Base-by-base conservation (phyloP, 176 grass and related monocot species). In the bread wheat (Triticum aestivum) region DNA sequence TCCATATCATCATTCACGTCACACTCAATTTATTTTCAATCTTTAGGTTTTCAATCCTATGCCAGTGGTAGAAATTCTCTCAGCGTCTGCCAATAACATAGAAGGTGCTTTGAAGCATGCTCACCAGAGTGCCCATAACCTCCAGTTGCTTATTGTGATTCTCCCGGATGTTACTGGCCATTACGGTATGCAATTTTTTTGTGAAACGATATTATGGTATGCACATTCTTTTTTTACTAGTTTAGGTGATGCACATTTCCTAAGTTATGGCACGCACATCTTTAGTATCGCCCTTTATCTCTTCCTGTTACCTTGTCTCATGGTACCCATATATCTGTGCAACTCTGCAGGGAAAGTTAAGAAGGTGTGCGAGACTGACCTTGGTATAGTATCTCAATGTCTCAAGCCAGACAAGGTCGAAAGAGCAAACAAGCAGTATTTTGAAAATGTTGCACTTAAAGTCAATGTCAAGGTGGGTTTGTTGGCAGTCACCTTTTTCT, bases 311-410 rank as follows among this genome's bases (percentile, higher is more conserved):
- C 39, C 52, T 11, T 33, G 12, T 63, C 5, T 68, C 44, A 23
- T 83, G 7, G 62, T 83, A 78, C 59, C 44, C 29, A 38, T 58
- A 61, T 23, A 26, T 42, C 62, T 73, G 62, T 78, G 32, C 8
- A 63, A 81, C 49, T 83, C 87, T 77, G 61, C 69, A 97, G 95
- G 95, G 5, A 89, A 49, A 77, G 85, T 97, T 82, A 97, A 97
- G 81, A 90, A 81, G 73, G 62, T 97, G 4, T 94, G 92, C 2
- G 95, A 97, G 79, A 97, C 95, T 24, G 92, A 92, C 44, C 90
- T 97, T 69, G 95, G 90, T 9, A 89, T 97, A 73, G 84, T 97
- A 63, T 94, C 95, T 71, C 95, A 97, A 45, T 97, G 95, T 64
- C 89, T 91, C 34, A 23, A 44, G 24, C 68, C 88, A 4, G 94